Percentiles rank a stretch among this genome's conserved stretches.
phyloP scores from a whole-genome alignment of 2,329 filamentous ascomycete species.

The Trichoderma breve region DNA sequence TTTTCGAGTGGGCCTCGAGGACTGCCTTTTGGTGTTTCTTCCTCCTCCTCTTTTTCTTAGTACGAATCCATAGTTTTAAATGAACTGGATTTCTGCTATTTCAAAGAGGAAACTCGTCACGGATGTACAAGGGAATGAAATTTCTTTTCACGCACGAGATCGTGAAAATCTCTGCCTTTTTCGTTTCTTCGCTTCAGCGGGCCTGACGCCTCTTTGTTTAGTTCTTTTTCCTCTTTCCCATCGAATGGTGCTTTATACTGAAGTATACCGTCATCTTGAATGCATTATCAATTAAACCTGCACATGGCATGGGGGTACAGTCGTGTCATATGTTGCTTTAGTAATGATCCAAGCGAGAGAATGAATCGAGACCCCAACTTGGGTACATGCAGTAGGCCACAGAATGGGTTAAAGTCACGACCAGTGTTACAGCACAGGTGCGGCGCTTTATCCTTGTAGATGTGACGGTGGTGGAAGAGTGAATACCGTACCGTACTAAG shows the following conservation, averaged over 20 bases:
- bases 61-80: neutral
- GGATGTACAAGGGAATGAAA: neutral
- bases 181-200: neutral
- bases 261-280: neutral
- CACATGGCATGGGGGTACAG: neutral
- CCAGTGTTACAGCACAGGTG: neutral
- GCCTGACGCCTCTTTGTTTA: neutral
- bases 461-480: neutral
- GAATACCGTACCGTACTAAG: neutral
- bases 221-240: neutral
- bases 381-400: neutral
- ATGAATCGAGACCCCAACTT: neutral
- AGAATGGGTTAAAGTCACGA: neutral
- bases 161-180: neutral
- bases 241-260: neutral
- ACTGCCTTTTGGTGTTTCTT: neutral
- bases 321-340: neutral
- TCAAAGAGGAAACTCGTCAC: constrained; percentile 11
- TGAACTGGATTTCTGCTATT: neutral
- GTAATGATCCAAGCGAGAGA: neutral
- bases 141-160: neutral
- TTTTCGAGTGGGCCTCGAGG: neutral
- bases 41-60: neutral
- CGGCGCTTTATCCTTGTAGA: neutral
- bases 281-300: neutral